These are phyloP conservation scores for Bisporella sp. DNA, from an alignment of 2,329 filamentous ascomycete genomes.

Conservation along the genomic window DNA sequence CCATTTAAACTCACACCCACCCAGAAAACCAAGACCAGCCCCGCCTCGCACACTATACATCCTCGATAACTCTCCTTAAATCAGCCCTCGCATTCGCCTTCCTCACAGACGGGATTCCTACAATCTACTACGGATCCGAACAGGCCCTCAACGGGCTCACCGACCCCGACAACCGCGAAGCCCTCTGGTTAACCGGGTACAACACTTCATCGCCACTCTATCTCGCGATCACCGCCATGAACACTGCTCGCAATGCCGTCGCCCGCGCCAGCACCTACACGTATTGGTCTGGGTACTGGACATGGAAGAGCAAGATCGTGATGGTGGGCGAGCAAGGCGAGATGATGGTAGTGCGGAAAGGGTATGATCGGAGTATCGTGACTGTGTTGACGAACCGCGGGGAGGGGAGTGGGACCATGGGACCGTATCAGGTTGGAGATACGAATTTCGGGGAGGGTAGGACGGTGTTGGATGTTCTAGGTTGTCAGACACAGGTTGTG, in stretches of 20 bases:
- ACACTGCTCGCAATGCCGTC: slow-evolving; percentile 17
- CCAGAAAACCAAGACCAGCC: slow-evolving; percentile 27
- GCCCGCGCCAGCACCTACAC: not conserved
- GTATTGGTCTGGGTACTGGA: not conserved
- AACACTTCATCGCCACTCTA: slow-evolving; percentile 32
- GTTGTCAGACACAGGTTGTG: not conserved
- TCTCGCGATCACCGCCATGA: slow-evolving; percentile 27
- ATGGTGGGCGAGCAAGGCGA: not conserved
- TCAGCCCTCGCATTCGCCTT: slow-evolving; percentile 44
- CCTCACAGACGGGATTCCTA: slow-evolving; percentile 43
- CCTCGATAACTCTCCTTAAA: slow-evolving; percentile 28
- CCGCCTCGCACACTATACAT: slow-evolving; percentile 19
- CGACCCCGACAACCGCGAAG: slow-evolving; percentile 37
- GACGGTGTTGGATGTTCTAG: not conserved
- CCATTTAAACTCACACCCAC: no score
- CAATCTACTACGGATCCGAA: slow-evolving; percentile 48
- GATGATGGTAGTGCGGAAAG: not conserved
- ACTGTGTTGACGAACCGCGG: not conserved
- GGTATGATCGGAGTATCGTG: not conserved
- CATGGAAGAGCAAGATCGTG: slow-evolving; percentile 1
- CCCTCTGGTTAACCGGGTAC: slow-evolving; percentile 36
- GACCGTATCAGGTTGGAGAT: not conserved
- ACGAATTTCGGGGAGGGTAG: not conserved
- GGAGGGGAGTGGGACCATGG: not conserved
- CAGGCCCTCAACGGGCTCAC: slow-evolving; percentile 36